Conservation (phyloP, 78 protist species). For the Carpediemonas membranifera region DNA sequence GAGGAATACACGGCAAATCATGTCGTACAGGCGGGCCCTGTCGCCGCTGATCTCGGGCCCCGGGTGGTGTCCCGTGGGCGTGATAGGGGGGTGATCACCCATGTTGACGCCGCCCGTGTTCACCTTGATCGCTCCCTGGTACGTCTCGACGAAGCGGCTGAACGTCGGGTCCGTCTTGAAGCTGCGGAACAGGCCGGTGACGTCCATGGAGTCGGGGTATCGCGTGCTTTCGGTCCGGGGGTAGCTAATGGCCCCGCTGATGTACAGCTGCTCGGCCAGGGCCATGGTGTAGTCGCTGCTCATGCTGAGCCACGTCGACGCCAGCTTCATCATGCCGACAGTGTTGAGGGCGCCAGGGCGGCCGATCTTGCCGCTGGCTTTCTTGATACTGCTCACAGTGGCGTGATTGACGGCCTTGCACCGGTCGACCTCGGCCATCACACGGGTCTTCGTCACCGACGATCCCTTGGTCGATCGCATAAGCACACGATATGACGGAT, state of each 20-base stretch:
- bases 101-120: conserved; percentile 12
- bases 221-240: conserved; percentile 54
- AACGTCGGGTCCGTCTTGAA: not conserved
- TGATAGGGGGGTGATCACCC: conserved; percentile 69
- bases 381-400: no score
- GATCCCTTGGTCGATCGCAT: no score
- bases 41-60: conserved; percentile 22
- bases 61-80: conserved; percentile 15
- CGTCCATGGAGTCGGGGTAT: conserved; percentile 13
- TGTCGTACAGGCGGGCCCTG: conserved; percentile 50
- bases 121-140: not conserved
- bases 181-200: not conserved
- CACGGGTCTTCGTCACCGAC: no score
- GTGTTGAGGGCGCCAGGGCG: conserved; percentile 35
- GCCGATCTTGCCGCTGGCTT: no score
- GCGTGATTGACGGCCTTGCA: no score
- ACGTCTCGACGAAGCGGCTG: not conserved
- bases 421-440: no score
- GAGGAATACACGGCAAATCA: conserved; percentile 29
- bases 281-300: conserved; percentile 32
- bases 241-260: conserved; percentile 38
- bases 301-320: conserved; percentile 18
- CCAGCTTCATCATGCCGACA: conserved; percentile 21
- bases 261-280: conserved; percentile 43
- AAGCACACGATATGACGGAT: no score